Percentiles rank a stretch among this genome's conserved stretches.
Evolutionary conservation across 768 basidiomycete species (phyloP).

Genomic region (Kwoniella europaea): DNA sequence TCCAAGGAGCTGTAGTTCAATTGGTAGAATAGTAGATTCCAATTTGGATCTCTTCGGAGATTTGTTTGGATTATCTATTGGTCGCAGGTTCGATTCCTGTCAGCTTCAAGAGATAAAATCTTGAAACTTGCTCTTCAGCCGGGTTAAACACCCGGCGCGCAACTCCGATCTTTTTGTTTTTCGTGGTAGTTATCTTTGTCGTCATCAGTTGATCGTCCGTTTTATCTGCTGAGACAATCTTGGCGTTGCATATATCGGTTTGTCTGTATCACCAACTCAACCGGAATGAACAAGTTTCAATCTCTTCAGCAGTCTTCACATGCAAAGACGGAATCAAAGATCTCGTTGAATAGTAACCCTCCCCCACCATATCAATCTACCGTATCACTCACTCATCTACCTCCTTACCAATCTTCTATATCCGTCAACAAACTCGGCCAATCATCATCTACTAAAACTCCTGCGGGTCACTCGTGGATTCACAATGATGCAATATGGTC

Average conservation of each 20-base stretch:
- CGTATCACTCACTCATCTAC: not conserved
- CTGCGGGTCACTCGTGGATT: not conserved
- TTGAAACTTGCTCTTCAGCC: slow-evolving; percentile 4
- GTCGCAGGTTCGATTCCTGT: slow-evolving; percentile 20
- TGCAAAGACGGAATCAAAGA: not conserved
- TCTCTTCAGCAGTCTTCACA: not conserved
- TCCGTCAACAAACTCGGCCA: not conserved
- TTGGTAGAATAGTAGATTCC: slow-evolving; percentile 20
- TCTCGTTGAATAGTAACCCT: not conserved
- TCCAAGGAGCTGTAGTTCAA: slow-evolving; percentile 13
- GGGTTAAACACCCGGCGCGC: not conserved
- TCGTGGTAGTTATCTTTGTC: not conserved
- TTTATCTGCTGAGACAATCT: not conserved
- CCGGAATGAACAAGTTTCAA: too few relatives aligned
- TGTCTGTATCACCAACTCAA: too few relatives aligned
- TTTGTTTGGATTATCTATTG: slow-evolving; percentile 14
- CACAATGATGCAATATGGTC: not conserved
- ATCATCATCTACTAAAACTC: not conserved
- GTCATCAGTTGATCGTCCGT: not conserved
- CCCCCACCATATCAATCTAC: slow-evolving; percentile 6
- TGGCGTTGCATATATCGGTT: too few relatives aligned
- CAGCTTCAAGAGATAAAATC: slow-evolving; percentile 17
- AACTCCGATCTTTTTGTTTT: not conserved
- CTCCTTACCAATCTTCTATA: not conserved
- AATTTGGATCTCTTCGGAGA: not conserved